Evolutionary conservation across 768 basidiomycete genomes (phyloP).

Genomic region (Suillus placidus): DNA sequence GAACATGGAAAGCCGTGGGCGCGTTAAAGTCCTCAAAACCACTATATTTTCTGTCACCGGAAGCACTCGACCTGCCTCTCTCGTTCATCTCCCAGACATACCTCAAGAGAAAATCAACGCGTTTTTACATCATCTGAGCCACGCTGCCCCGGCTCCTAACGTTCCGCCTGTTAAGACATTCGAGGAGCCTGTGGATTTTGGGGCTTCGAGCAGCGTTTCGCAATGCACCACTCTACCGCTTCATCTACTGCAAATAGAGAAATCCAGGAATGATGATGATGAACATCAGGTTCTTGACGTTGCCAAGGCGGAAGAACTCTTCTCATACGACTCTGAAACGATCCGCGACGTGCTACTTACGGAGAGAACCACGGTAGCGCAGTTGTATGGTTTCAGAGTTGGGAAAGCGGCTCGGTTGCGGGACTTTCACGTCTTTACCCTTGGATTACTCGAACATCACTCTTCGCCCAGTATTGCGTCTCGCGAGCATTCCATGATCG

Average conservation of each 20-base stretch:
- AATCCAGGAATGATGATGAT: conserved; percentile 42
- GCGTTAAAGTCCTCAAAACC: conserved; percentile 72
- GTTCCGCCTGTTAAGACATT: conserved; percentile 49
- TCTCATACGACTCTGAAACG: conserved; percentile 52
- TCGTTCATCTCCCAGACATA: conserved; percentile 67
- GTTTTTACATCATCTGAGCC: conserved; percentile 61
- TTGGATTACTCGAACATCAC: conserved; percentile 48
- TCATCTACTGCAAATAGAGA: conserved; percentile 50
- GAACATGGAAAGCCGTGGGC: conserved; percentile 63
- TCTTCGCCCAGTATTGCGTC: conserved; percentile 53
- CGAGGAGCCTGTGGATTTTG: conserved; percentile 58
- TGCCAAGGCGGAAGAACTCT: conserved; percentile 52
- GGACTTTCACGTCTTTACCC: conserved; percentile 59
- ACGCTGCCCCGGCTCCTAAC: conserved; percentile 33
- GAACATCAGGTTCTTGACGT: conserved; percentile 50
- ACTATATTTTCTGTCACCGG: conserved; percentile 62
- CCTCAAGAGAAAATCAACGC: conserved; percentile 53
- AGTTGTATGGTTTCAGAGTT: conserved; percentile 73
- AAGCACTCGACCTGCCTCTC: conserved; percentile 54
- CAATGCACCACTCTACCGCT: conserved; percentile 40
- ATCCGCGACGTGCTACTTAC: conserved; percentile 66
- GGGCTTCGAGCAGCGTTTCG: conserved; percentile 40
- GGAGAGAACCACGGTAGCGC: conserved; percentile 70
- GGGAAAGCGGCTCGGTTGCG: conserved; percentile 68
- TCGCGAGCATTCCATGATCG: conserved; percentile 55